These are phyloP conservation scores for Myxozyma nipponensis DNA, from an alignment of 805 yeast genomes.

Conservation along the genomic window DNA sequence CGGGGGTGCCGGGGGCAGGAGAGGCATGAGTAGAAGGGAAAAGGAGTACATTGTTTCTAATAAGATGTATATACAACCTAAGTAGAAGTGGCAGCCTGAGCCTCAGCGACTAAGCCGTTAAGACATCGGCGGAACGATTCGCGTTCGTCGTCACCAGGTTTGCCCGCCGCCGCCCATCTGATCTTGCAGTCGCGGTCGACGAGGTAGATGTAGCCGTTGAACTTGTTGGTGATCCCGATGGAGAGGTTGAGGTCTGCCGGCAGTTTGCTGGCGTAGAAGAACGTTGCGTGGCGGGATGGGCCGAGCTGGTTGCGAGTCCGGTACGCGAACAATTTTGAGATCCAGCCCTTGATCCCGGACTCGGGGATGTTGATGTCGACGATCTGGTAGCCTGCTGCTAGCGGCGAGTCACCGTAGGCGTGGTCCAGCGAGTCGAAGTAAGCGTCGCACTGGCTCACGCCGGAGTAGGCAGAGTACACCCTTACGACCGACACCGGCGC, in stretches of 20 bases:
- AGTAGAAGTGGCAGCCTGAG: too few species aligned
- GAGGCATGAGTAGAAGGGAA: too few species aligned
- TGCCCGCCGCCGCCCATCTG: conserved; percentile 91
- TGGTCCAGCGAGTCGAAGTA: conserved; percentile 52
- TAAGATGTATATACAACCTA: too few species aligned
- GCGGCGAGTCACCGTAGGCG: conserved; percentile 43
- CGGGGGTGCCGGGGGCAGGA: too few species aligned
- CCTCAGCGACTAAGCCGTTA: conserved; percentile 13
- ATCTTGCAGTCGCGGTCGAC: conserved; percentile 71
- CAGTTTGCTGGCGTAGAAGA: conserved; percentile 41
- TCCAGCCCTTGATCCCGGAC: conserved; percentile 60
- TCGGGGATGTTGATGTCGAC: conserved; percentile 77
- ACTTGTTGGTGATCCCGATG: conserved; percentile 64
- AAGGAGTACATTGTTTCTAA: too few species aligned
- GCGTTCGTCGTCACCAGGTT: conserved; percentile 63
- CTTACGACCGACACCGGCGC: conserved; percentile 62
- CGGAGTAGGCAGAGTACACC: conserved; percentile 63
- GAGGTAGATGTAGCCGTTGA: conserved; percentile 78
- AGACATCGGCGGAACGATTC: conserved; percentile 27
- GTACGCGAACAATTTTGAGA: conserved; percentile 52
- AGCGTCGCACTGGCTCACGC: conserved; percentile 60
- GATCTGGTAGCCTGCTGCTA: conserved; percentile 52
- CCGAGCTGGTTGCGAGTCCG: conserved; percentile 47
- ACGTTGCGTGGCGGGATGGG: conserved; percentile 50
- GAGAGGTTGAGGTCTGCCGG: conserved; percentile 13